Evolutionary conservation across 495 filamentous ascomycete species (phyloP).

Genomic region (Hypoxylon lienhwacheense): DNA sequence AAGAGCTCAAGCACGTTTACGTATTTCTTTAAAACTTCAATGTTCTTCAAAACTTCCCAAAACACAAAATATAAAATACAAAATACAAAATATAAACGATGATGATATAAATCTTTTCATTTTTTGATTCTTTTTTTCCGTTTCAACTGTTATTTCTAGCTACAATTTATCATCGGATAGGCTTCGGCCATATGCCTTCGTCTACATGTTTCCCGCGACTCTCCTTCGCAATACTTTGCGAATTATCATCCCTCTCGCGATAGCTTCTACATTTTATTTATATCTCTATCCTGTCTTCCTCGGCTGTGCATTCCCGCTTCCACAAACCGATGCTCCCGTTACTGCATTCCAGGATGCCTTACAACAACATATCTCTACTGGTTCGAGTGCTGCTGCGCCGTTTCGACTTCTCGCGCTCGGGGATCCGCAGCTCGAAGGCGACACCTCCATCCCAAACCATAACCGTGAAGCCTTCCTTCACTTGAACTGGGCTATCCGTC

Average conservation of each 20-base stretch:
- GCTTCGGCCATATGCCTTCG: slow-evolving; percentile 42
- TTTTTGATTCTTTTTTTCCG: slow-evolving; percentile 7
- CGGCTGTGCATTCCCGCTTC: slow-evolving; percentile 77
- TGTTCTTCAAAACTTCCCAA: slow-evolving; percentile 4
- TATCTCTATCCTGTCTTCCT: slow-evolving; percentile 87
- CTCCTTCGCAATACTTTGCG: slow-evolving; percentile 63
- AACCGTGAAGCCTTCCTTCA: slow-evolving; percentile 64
- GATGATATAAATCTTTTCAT: slow-evolving; percentile 17
- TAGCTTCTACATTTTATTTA: slow-evolving; percentile 72
- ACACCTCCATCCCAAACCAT: slow-evolving; percentile 71
- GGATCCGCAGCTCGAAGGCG: slow-evolving; percentile 94
- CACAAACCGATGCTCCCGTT: slow-evolving; percentile 34
- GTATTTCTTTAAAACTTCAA: slow-evolving; percentile 19
- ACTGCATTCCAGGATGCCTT: slow-evolving; percentile 34
- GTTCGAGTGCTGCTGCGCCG: slow-evolving; percentile 56
- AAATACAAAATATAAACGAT: not conserved
- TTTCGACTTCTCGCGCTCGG: slow-evolving; percentile 89
- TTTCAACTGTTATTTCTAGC: slow-evolving; percentile 14
- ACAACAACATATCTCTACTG: slow-evolving; percentile 29
- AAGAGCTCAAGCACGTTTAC: too few relatives aligned
- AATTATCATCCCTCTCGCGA: slow-evolving; percentile 68
- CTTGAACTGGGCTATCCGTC: slow-evolving; percentile 54
- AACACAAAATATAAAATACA: not conserved
- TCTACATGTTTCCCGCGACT: slow-evolving; percentile 57
- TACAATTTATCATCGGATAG: slow-evolving; percentile 16